These are phyloP conservation scores for Bocquillonia castaneifolia DNA, from an alignment of 441 rosid species.

Conservation along the genomic window DNA sequence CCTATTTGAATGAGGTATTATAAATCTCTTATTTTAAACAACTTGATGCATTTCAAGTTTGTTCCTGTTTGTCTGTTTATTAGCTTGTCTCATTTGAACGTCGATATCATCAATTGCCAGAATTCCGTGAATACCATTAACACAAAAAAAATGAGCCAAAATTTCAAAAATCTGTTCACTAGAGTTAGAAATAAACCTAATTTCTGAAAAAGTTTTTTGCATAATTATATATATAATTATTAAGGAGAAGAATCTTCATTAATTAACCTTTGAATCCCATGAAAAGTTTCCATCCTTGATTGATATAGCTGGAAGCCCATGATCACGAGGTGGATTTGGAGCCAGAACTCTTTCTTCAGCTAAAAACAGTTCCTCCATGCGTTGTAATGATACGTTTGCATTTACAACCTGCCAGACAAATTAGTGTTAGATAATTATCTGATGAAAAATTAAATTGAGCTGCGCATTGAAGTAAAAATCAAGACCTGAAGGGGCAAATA, in stretches of 20 bases:
- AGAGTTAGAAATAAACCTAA: not conserved
- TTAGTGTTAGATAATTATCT: conserved; percentile 16
- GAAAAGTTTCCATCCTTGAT: conserved; percentile 81
- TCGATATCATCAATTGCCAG: not conserved
- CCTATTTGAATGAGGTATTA: too few relatives aligned
- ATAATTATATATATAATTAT: not conserved
- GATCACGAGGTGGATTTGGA: conserved; percentile 79
- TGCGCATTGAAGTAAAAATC: not conserved
- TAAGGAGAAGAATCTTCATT: conserved; percentile 3
- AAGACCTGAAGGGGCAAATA: not conserved
- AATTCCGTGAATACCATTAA: not conserved
- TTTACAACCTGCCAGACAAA: conserved; percentile 63
- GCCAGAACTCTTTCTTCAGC: conserved; percentile 78
- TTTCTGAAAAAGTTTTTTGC: not conserved
- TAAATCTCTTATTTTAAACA: too few relatives aligned
- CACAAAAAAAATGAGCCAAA: not conserved
- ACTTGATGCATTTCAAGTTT: not conserved
- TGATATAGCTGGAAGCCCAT: conserved; percentile 72
- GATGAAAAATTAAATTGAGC: conserved; percentile 6
- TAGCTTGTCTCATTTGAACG: not conserved
- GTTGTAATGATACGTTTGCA: conserved; percentile 87
- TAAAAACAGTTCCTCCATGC: conserved; percentile 80
- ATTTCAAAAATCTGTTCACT: not conserved
- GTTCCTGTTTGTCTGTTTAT: too few relatives aligned
- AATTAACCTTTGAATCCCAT: conserved; percentile 79